Percentiles rank a stretch among this genome's conserved stretches.
Conservation (phyloP, 108 stramenopile genomes). For the Craspedostauros australis region DNA sequence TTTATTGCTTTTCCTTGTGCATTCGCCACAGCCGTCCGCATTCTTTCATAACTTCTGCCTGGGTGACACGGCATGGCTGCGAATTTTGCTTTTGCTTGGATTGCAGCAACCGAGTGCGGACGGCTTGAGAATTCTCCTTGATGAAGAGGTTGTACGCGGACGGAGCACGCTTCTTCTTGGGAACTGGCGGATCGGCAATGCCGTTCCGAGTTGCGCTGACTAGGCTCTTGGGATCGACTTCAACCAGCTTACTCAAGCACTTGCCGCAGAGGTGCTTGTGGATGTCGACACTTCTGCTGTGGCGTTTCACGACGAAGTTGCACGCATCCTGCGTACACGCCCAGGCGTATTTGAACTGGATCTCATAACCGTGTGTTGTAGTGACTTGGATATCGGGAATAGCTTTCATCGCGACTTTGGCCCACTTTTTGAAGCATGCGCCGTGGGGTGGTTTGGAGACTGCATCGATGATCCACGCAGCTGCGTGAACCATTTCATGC, state of each 20-base stretch:
- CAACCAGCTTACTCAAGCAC: constrained; percentile 59
- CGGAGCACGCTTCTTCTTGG: constrained; percentile 39
- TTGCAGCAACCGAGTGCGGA: constrained; percentile 34
- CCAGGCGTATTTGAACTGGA: constrained; percentile 75
- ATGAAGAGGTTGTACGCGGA: constrained; percentile 67
- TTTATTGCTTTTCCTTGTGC: constrained; percentile 29
- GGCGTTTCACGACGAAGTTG: constrained; percentile 45
- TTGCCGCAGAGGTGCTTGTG: constrained; percentile 56
- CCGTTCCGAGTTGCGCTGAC: background rate
- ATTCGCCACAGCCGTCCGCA: constrained; percentile 56
- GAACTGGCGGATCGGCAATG: constrained; percentile 19
- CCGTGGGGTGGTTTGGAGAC: constrained; percentile 84
- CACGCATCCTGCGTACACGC: constrained; percentile 51
- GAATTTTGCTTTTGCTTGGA: constrained; percentile 13
- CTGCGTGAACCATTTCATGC: constrained; percentile 96
- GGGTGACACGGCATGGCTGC: constrained; percentile 25
- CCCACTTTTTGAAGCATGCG: constrained; percentile 81
- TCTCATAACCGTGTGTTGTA: constrained; percentile 77
- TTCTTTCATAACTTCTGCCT: constrained; percentile 76
- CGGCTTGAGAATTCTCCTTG: constrained; percentile 41
- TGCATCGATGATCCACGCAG: constrained; percentile 87
- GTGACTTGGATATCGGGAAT: constrained; percentile 64
- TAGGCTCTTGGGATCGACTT: constrained; percentile 36
- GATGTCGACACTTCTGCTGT: constrained; percentile 62
- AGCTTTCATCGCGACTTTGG: constrained; percentile 49